Evolutionary conservation across 768 basidiomycete genomes (phyloP).

Genomic region (Daedalea quercina): DNA sequence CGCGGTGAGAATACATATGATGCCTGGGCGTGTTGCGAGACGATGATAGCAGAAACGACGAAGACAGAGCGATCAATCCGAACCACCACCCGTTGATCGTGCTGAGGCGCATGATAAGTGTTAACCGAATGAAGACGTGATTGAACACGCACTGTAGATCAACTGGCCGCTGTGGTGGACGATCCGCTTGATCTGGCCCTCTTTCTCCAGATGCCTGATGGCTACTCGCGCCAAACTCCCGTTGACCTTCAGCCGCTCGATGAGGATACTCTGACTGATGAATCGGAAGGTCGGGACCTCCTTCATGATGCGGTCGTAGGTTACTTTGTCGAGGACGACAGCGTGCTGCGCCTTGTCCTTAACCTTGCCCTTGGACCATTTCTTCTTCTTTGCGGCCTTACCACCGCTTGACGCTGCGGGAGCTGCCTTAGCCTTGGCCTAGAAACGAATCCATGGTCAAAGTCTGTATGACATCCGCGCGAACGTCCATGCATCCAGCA

Average conservation of each 20-base stretch:
- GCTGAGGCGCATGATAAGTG: conserved; percentile 22
- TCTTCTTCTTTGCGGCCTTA: conserved; percentile 98
- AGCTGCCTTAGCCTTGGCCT: conserved; percentile 67
- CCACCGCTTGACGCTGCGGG: conserved; percentile 61
- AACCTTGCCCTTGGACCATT: conserved; percentile 99
- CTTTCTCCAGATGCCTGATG: conserved; percentile 89
- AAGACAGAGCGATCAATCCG: conserved; percentile 22
- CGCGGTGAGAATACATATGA: conserved; percentile 30
- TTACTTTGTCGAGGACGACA: conserved; percentile 89
- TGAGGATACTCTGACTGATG: conserved; percentile 96
- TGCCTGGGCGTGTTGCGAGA: conserved; percentile 21
- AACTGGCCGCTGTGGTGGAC: conserved; percentile 93
- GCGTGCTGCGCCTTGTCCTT: conserved; percentile 99
- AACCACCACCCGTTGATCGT: conserved; percentile 35
- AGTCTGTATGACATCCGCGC: conserved; percentile 18
- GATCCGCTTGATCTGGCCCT: conserved; percentile 91
- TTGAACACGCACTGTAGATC: conserved; percentile 79
- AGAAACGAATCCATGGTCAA: conserved; percentile 7
- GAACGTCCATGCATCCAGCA: conserved; percentile 20
- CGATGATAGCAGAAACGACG: conserved; percentile 16
- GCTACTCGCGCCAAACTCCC: conserved; percentile 89
- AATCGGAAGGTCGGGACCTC: conserved; percentile 99
- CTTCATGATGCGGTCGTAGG: conserved; percentile 92
- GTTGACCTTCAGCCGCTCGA: conserved; percentile 96
- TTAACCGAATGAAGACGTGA: neutral